Base-by-base conservation (phyloP, 305 asterid genomes). In the Andrographis paniculata region DNA sequence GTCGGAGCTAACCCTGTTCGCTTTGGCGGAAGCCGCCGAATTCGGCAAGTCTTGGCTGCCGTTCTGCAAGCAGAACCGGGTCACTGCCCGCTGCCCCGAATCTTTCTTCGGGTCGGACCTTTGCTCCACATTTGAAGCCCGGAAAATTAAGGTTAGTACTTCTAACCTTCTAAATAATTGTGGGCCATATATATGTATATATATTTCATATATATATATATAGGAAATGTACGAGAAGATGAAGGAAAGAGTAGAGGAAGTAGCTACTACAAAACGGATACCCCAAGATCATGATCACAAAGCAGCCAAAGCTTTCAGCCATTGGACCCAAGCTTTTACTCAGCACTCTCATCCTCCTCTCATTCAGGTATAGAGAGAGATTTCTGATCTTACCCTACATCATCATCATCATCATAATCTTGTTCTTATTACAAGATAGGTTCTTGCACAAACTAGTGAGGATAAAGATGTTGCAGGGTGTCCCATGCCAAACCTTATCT, bases 171-270 rank as follows among this genome's bases (percentile, higher is more conserved):
- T 27, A 2, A 4, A 3, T 48, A 14, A 20, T n/a, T 2, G 14
- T 48, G 3, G 0, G 1, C 9, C 2, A 15, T 2, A 4, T 8
- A 6, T 27, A 27, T 4, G 5, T 33, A 4, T 6, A 33, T 3
- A 6, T 3, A 2, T n/a, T 3, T 33, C 12, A 6, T 33, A 33
- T 9, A 33, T 33, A 5, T 6, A 13, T 13, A 5, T 6, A 13
- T 13, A 84, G 96, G 66, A 56, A 41, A 52, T 66, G 82, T 87
- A 87, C 16, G 93, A 80, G 43, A 62, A 36, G 16, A 83, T 87
- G 94, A 87, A 67, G 60, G 63, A 7, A 41, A 76, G 70, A 50
- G 68, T 87, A 28, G 79, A 83, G 30, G 46, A 54, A 14, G 78
- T 44, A 16, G 70, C 71, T 16, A 71, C 68, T 56, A 69, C 53